These are phyloP conservation scores for Phaeosphaeriaceae sp. DNA, from an alignment of 2,329 filamentous ascomycete species.

Conservation along the genomic window DNA sequence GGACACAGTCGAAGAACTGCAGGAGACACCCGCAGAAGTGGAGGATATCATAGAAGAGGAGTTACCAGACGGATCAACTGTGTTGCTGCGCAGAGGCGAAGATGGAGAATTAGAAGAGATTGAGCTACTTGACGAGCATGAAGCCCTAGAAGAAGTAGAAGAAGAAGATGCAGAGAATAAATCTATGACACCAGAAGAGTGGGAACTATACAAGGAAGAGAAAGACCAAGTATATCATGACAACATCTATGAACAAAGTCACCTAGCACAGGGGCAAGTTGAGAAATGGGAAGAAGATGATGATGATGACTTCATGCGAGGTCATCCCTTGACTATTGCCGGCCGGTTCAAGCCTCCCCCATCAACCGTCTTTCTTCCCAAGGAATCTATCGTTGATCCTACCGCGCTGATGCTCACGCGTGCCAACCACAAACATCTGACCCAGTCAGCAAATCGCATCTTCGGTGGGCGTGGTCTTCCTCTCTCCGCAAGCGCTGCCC, in stretches of 20 bases:
- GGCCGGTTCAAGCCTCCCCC: constrained; percentile 79
- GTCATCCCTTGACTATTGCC: constrained; percentile 75
- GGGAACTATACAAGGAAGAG: constrained; percentile 44
- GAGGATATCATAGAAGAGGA: constrained; percentile 50
- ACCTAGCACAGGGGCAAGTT: constrained; percentile 51
- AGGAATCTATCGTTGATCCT: constrained; percentile 70
- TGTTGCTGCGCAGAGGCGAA: constrained; percentile 61
- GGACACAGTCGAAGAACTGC: constrained; percentile 62
- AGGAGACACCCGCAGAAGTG: constrained; percentile 53
- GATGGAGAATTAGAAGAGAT: constrained; percentile 69
- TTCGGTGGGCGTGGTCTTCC: constrained; percentile 82
- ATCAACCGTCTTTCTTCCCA: constrained; percentile 76
- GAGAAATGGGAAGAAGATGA: constrained; percentile 42
- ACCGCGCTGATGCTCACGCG: constrained; percentile 71
- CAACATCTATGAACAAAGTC: constrained; percentile 50
- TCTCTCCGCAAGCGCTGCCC: constrained; percentile 72
- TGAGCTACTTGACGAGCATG: constrained; percentile 43
- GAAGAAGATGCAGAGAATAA: constrained; percentile 31
- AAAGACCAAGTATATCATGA: constrained; percentile 42
- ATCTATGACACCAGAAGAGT: constrained; percentile 38
- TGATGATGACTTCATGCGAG: constrained; percentile 57
- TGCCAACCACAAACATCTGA: constrained; percentile 73
- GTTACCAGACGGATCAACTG: constrained; percentile 36
- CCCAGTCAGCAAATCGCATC: constrained; percentile 70
- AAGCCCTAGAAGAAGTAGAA: constrained; percentile 39